A percentile compares a stretch with the other conserved stretches of the same genome.
phyloP scores from a whole-genome alignment of 179 eudicot species.

The Silene noctiflora region DNA sequence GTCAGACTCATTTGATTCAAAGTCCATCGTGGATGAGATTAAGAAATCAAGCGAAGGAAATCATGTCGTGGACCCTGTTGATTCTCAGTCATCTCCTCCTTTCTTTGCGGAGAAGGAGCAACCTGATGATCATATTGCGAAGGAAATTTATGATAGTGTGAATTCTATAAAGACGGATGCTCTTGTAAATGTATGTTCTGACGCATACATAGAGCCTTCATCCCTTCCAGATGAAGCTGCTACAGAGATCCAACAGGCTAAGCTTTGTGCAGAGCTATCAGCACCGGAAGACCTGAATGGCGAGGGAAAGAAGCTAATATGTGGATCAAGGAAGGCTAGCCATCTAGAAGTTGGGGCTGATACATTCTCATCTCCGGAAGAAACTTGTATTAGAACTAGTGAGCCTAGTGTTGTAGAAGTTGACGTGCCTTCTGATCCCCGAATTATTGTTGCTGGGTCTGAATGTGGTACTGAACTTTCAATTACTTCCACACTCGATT shows the following conservation, averaged over 20 bases:
- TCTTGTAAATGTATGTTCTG: slow-evolving; percentile 27
- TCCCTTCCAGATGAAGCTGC: slow-evolving; percentile 32
- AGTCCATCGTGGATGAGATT: slow-evolving; percentile 17
- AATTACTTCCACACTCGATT: slow-evolving; percentile 79
- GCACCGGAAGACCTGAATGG: slow-evolving; percentile 53
- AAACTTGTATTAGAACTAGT: slow-evolving; percentile 27
- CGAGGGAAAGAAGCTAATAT: slow-evolving; percentile 47
- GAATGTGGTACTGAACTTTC: slow-evolving; percentile 93
- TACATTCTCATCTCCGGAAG: slow-evolving; percentile 33
- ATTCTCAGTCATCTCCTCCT: slow-evolving; percentile 22
- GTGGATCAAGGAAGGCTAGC: slow-evolving; percentile 56
- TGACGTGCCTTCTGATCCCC: slow-evolving; percentile 31
- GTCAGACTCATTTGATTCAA: slow-evolving; percentile 30
- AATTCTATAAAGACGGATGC: slow-evolving; percentile 28
- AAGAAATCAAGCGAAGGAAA: slow-evolving; percentile 28
- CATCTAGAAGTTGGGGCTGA: slow-evolving; percentile 32
- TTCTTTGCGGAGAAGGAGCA: slow-evolving; percentile 29
- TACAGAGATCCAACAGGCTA: slow-evolving; percentile 41
- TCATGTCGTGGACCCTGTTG: slow-evolving; percentile 26
- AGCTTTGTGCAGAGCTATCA: slow-evolving; percentile 34
- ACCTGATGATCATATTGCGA: slow-evolving; percentile 24
- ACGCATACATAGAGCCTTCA: slow-evolving; percentile 24
- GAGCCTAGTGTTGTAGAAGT: slow-evolving; percentile 36
- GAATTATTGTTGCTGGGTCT: slow-evolving; percentile 46
- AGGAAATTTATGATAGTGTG: slow-evolving; percentile 21